A percentile compares a stretch with the other conserved stretches of the same genome.
These are phyloP conservation scores for Alternaria arbusti DNA, from an alignment of 2,329 filamentous ascomycete species.

Conservation along the genomic window DNA sequence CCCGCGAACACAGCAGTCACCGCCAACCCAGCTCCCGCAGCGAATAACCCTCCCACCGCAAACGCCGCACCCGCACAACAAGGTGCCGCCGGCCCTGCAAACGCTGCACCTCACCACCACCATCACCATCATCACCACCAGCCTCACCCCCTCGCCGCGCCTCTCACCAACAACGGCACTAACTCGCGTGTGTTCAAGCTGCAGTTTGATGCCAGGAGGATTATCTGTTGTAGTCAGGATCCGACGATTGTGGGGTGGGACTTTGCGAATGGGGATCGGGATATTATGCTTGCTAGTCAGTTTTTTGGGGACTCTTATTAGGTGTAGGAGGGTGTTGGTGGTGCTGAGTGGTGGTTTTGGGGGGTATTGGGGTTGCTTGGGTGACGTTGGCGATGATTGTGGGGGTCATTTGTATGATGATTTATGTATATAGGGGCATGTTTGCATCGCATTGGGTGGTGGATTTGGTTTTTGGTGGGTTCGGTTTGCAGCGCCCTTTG, in stretches of 20 bases:
- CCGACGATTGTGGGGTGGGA: slow-evolving; percentile 96
- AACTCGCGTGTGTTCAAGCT: slow-evolving; percentile 86
- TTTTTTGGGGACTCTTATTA: slow-evolving; percentile 69
- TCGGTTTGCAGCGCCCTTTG: too few relatives aligned
- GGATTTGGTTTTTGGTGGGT: too few relatives aligned
- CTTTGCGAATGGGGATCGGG: slow-evolving; percentile 85
- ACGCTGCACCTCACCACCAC: slow-evolving; percentile 25
- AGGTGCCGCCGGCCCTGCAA: slow-evolving; percentile 19
- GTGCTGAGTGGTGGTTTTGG: too few relatives aligned
- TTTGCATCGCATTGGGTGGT: background rate
- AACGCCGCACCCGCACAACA: slow-evolving; percentile 21
- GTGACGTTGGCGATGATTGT: too few relatives aligned
- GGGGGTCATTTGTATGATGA: background rate
- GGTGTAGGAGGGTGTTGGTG: background rate
- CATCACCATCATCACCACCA: slow-evolving; percentile 43
- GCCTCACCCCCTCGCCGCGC: slow-evolving; percentile 33
- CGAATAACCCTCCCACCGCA: slow-evolving; percentile 14
- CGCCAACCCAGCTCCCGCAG: slow-evolving; percentile 5
- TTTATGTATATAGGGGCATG: background rate
- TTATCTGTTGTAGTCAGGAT: slow-evolving; percentile 94
- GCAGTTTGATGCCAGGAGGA: slow-evolving; percentile 91
- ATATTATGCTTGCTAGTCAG: slow-evolving; percentile 76
- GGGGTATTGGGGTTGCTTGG: too few relatives aligned
- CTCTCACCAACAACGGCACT: slow-evolving; percentile 40
- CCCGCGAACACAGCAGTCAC: slow-evolving; percentile 6